Evolutionary conservation across 2,329 filamentous ascomycete species (phyloP).

Genomic region (Thyridium curvatum): DNA sequence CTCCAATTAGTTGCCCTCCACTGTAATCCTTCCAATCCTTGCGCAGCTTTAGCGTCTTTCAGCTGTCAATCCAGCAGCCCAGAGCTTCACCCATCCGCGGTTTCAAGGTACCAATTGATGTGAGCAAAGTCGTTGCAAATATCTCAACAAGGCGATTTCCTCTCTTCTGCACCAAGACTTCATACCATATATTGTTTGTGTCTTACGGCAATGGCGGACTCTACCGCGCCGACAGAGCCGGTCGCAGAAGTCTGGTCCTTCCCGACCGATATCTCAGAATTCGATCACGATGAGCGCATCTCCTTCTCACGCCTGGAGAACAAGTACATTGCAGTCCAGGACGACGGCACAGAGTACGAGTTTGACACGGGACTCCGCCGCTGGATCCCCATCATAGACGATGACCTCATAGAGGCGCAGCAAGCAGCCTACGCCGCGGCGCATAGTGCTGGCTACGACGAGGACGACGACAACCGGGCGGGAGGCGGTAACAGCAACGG

Average conservation of each 20-base stretch:
- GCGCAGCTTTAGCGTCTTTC: too few species aligned
- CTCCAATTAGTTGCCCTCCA: too few species aligned
- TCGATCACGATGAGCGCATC: conserved; percentile 73
- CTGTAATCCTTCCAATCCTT: too few species aligned
- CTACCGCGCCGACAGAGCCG: conserved; percentile 10
- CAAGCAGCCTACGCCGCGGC: conserved; percentile 19
- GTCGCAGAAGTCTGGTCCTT: conserved; percentile 33
- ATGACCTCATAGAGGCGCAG: conserved; percentile 20
- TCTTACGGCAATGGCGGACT: not conserved
- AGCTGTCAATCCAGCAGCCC: too few species aligned
- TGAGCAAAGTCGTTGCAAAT: too few species aligned
- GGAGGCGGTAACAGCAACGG: conserved; percentile 6
- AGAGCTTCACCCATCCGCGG: too few species aligned
- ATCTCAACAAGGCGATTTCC: too few species aligned
- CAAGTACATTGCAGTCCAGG: conserved; percentile 78
- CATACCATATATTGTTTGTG: conserved; percentile 3
- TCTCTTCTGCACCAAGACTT: too few species aligned
- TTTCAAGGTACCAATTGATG: too few species aligned
- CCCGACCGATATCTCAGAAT: conserved; percentile 58
- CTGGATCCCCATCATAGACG: conserved; percentile 59
- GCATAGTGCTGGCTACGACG: conserved; percentile 18
- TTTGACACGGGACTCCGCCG: conserved; percentile 65
- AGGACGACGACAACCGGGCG: conserved; percentile 4
- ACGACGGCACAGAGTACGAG: conserved; percentile 79
- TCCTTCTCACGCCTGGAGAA: conserved; percentile 79